Evolutionary conservation across 2,329 filamentous ascomycete genomes (phyloP).

Genomic region (Cordyceps tenuipes): DNA sequence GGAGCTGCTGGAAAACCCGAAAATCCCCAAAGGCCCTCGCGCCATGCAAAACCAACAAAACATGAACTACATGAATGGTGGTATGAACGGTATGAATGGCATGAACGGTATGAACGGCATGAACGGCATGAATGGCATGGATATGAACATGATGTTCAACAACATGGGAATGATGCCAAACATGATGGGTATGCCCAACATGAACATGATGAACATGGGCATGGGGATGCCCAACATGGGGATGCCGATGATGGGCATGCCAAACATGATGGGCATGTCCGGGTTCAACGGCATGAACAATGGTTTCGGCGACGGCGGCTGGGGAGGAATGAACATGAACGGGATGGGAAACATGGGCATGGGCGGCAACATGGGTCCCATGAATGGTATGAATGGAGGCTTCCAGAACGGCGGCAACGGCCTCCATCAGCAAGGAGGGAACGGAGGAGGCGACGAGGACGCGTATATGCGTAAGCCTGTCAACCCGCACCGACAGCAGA

Average conservation of each 20-base stretch:
- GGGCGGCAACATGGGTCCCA: slow-evolving; percentile 20
- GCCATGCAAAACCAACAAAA: slow-evolving; percentile 52
- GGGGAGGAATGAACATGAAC: slow-evolving; percentile 17
- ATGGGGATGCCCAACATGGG: slow-evolving; percentile 29
- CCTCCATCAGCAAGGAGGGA: slow-evolving; percentile 13
- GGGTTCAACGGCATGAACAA: slow-evolving; percentile 17
- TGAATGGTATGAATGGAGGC: slow-evolving; percentile 16
- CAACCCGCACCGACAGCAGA: slow-evolving; percentile 85
- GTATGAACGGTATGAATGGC: slow-evolving; percentile 24
- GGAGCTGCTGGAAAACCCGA: slow-evolving; percentile 56
- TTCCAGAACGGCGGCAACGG: slow-evolving; percentile 20
- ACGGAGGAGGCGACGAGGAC: slow-evolving; percentile 63
- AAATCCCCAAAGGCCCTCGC: slow-evolving; percentile 57
- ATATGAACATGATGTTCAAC: slow-evolving; percentile 19
- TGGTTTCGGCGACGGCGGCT: not conserved
- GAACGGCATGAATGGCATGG: slow-evolving; percentile 24
- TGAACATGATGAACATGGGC: slow-evolving; percentile 24
- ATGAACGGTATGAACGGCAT: slow-evolving; percentile 15
- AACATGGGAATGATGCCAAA: slow-evolving; percentile 21
- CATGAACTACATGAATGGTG: slow-evolving; percentile 37
- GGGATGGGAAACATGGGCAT: slow-evolving; percentile 17
- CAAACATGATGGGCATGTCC: slow-evolving; percentile 18
- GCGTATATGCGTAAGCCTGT: slow-evolving; percentile 95
- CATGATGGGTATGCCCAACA: slow-evolving; percentile 29
- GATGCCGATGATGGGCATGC: slow-evolving; percentile 19